These are phyloP conservation scores for Fusarium camptoceras DNA, from an alignment of 2,329 filamentous ascomycete species.

Conservation along the genomic window DNA sequence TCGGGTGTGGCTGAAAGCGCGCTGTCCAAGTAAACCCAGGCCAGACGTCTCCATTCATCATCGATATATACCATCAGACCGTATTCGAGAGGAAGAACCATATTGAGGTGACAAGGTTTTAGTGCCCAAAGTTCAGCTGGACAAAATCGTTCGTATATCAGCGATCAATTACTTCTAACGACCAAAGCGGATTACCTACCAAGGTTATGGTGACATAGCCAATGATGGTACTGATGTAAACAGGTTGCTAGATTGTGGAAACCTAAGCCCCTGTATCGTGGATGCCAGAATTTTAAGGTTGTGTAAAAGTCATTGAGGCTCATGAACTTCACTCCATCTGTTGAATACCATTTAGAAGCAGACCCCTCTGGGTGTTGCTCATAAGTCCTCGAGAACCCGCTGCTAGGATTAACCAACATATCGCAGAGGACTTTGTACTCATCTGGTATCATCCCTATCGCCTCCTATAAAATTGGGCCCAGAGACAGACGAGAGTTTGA, in stretches of 20 bases:
- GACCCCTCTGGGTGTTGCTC: no score
- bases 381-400: not conserved
- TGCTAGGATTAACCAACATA: not conserved
- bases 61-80: conserved; percentile 8
- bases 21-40: conserved; percentile 1
- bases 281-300: not conserved
- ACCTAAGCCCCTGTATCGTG: no score
- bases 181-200: not conserved
- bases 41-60: not conserved
- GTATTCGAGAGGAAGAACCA: not conserved
- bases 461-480: not conserved
- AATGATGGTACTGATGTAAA: no score
- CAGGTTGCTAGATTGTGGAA: no score
- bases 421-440: not conserved
- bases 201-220: not conserved
- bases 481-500: not conserved
- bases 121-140: not conserved
- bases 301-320: not conserved
- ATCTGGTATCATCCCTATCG: not conserved
- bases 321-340: no score
- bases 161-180: not conserved
- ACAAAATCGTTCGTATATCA: not conserved
- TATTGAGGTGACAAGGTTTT: not conserved
- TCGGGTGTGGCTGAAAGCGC: not conserved
- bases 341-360: not conserved